Evolutionary conservation across 148 eudicot genomes (phyloP), one percentile per base, ranked within the genome.

Genomic region (Nepenthes mirabilis): DNA sequence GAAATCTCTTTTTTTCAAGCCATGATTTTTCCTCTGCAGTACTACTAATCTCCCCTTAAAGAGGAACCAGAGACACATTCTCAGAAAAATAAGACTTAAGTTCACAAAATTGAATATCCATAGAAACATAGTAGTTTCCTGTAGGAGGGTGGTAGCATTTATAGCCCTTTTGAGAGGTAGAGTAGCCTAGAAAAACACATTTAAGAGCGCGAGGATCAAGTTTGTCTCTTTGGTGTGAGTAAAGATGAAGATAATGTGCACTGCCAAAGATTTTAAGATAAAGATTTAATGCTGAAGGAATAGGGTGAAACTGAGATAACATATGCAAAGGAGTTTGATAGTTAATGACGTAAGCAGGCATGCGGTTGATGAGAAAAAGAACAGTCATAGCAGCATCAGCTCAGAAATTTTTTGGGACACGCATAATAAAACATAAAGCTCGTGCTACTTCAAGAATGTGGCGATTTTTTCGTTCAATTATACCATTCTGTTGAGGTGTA

Each of bases 161-260:
- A 43, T 37, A 58, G 6, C 61, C 61, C 37, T 37, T 58, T 40
- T 58, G 12, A 13, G 61, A 36, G n/a, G 47, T 12, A 40, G 61
- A 58, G 37, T 58, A 58, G 10, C 61, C 49, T 36, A 58, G 11
- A 8, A 58, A 37, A 3, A 58, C 2, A 23, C 61, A 40, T n/a
- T 58, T 37, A 23, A 58, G 33, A 58, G 48, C 61, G 2, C 23
- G 9, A 5, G 61, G 61, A 36, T 58, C 61, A 5, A 37, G 43
- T 14, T 58, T 58, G 32, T 23, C 23, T 23, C 23, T 23, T 23
- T 23, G 23, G 23, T 23, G 47, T 14, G 2, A 0, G 7, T 58
- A 48, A 40, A 58, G 11, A 37, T 58, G 48, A 5, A 58, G 47
- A 58, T 11, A 56, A 1, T 1, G n/a, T 11, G 6, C 11, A 37